Evolutionary conservation across 306 rosid genomes (phyloP).

Genomic region (Vigna trinervia): DNA sequence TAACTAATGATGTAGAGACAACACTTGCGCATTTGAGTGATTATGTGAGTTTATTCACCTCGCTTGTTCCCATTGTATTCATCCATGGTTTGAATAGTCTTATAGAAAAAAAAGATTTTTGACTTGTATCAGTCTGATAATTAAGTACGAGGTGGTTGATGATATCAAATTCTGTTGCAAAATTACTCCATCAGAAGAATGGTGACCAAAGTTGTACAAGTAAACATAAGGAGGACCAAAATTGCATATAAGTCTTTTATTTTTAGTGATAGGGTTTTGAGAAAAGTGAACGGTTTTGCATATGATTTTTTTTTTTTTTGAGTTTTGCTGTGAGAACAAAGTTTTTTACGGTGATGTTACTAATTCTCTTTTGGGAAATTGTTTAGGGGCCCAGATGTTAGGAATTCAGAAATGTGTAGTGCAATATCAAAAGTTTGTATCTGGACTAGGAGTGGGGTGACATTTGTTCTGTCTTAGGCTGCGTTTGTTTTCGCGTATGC

Average conservation of each 20-base stretch:
- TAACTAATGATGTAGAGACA: background rate
- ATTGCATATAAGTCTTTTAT: background rate
- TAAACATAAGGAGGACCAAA: background rate
- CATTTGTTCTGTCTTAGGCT: background rate
- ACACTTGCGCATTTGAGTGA: background rate
- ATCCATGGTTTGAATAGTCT: background rate
- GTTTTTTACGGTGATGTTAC: background rate
- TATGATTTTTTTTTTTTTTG: background rate
- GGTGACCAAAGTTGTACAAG: background rate
- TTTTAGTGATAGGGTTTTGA: background rate
- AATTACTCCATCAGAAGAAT: background rate
- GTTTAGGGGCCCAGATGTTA: background rate
- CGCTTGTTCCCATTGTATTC: background rate
- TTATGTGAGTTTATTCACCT: background rate
- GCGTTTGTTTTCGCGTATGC: no score
- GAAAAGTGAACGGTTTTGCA: background rate
- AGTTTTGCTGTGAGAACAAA: background rate
- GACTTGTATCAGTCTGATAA: background rate
- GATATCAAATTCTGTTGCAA: background rate
- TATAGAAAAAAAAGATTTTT: background rate
- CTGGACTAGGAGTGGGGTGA: background rate
- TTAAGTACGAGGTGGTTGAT: background rate
- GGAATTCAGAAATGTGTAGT: background rate
- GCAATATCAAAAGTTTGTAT: background rate
- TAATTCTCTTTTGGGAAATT: background rate